These are phyloP conservation scores for Botryobasidium botryosum DNA, from an alignment of 768 basidiomycete genomes.

Conservation along the genomic window DNA sequence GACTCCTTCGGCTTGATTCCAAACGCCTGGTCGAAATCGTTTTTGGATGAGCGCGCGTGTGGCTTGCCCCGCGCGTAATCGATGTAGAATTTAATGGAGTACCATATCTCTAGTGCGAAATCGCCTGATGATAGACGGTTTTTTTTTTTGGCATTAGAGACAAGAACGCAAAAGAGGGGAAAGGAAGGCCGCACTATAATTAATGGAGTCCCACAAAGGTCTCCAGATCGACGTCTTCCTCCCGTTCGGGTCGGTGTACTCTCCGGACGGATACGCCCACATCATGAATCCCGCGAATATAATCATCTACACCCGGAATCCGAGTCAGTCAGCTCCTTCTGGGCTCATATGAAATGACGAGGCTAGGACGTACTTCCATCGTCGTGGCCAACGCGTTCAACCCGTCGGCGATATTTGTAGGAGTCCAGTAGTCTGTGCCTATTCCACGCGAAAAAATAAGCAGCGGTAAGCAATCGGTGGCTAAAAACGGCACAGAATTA, in stretches of 20 bases:
- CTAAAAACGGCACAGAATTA: neutral
- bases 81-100: constrained; percentile 46
- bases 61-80: constrained; percentile 24
- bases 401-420: constrained; percentile 70
- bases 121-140: constrained; percentile 29
- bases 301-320: constrained; percentile 43
- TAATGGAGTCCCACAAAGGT: constrained; percentile 51
- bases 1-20: too few species aligned
- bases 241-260: constrained; percentile 32
- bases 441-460: constrained; percentile 10
- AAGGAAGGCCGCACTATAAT: constrained; percentile 24
- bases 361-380: constrained; percentile 42
- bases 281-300: constrained; percentile 61
- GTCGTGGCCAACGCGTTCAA: constrained; percentile 67
- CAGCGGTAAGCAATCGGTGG: neutral
- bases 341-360: constrained; percentile 9
- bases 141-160: constrained; percentile 6
- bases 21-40: constrained; percentile 11
- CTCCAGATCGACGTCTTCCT: constrained; percentile 35
- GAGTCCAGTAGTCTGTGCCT: constrained; percentile 72
- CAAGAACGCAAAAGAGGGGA: neutral
- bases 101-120: constrained; percentile 44
- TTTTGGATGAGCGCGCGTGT: constrained; percentile 13
- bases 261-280: constrained; percentile 63
- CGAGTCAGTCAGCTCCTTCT: neutral